Evolutionary conservation across 2,329 filamentous ascomycete genomes (phyloP), one percentile per base, ranked within the genome.

Genomic region (Sarocladiaceae sp.): DNA sequence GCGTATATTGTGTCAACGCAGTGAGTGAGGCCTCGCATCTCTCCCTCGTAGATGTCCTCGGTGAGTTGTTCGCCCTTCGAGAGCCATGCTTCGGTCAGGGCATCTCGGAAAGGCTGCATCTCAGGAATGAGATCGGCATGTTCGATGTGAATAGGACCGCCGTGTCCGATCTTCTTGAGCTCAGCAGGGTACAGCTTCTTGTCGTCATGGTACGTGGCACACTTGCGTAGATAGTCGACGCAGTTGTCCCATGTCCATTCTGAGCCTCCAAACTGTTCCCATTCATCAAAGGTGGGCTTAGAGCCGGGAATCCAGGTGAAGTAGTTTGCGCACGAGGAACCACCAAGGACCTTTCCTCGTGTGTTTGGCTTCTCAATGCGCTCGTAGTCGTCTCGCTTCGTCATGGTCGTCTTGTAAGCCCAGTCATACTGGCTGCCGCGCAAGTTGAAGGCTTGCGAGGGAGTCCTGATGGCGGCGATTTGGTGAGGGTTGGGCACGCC

Each of bases 221-320:
- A 65, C 63, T 80, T 80, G 50, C 69, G 65, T 6, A 81, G 62
- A 50, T 80, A 80, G 6, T 66, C 62, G 3, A 69, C 62, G 31
- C 66, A 61, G 7, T 57, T 62, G 2, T 78, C 67, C 72, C 74
- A 82, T 0, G 63, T 79, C 79, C 79, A 83, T 39, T 75, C 68
- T 52, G 85, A 78, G 5, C 85, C 86, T 40, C 85, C 84, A 26
- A 74, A 76, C 60, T 85, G 85, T n/a, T 79, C 80, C 68, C 83
- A 76, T 16, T 82, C 81, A 56, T 90, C 74, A 51, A 77, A 82
- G 0, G 77, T 82, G 3, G 67, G 66, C 44, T 71, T 70, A 45
- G 68, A 74, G 2, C 78, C 79, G 1, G 71, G 76, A 4, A 80
- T 66, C 78, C 78, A 83, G 12, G 77, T 80, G 58, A 75, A 81